Base-by-base conservation (phyloP, 1,139 yeast species). In the Zhuliangozyma parablackwelliae region DNA sequence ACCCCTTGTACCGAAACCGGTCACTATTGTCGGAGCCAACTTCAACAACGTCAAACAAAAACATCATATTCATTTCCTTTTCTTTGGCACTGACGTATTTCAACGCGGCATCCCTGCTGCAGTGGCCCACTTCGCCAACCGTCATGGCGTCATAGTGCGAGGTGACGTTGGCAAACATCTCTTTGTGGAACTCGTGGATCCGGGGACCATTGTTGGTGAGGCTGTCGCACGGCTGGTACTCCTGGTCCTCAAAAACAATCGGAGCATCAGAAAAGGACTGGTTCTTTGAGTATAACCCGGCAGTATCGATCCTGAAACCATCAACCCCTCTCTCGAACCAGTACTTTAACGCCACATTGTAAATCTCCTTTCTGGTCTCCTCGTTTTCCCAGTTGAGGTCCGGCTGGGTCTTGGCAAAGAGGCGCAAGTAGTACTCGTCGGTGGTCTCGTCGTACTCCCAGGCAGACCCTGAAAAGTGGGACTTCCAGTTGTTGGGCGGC, bases 321-420 rank as follows among this genome's bases (percentile, higher is more conserved):
- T 75, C 79, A 30, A 75, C 69, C 21, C 82, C 82, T 47, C 65
- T 65, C 37, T 74, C 72, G 41, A 68, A 69, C 82, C 82, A 77
- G 53, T 63, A 77, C 24, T 59, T 62, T 51, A 77, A 56, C 10
- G 78, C 78, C 13, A 61, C 57, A 31, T 72, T 59, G 50, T 75
- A 72, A 39, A 77, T 70, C 25, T 78, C 81, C 11, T 69, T 52
- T 54, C 82, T 61, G 28, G 70, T 61, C 35, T 61, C 74, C 44
- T 65, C 71, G 47, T 68, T 75, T 48, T 76, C 82, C 82, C 82
- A 77, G 53, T 77, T 77, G 46, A 77, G 60, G 48, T 77, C 82
- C 11, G 82, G 82, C 53, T 77, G 82, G 26, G 70, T 54, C 35
- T 51, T 54, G 24, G 80, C 79, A 52, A 75, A 77, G 33, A 75